Conservation (phyloP, 768 basidiomycete genomes). For the Coprinopsis sp. region DNA sequence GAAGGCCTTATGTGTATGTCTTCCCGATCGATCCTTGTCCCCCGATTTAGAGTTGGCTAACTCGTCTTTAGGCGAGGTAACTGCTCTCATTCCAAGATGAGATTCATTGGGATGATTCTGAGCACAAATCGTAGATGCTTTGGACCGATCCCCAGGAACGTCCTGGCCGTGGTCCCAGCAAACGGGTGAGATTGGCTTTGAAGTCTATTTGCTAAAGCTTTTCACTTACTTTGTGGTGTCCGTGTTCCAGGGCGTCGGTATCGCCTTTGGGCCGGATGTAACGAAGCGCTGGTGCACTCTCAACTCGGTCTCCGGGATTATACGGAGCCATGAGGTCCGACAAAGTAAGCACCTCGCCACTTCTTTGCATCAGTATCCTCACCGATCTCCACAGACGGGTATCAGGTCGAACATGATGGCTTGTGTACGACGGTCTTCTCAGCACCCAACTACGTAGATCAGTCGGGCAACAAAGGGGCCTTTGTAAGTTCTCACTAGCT, state of each 20-base stretch:
- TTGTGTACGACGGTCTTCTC: constrained; percentile 96
- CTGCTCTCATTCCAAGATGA: no score
- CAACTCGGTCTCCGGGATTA: constrained; percentile 82
- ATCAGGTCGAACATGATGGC: constrained; percentile 92
- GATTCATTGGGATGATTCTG: constrained; percentile 7
- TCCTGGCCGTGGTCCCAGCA: constrained; percentile 91
- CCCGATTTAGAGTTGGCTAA: constrained; percentile 9
- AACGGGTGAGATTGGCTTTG: constrained; percentile 58
- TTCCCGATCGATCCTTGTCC: constrained; percentile 7
- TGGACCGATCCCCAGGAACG: constrained; percentile 95
- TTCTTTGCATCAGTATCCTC: neutral
- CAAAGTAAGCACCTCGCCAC: constrained; percentile 52
- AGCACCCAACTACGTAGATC: constrained; percentile 94
- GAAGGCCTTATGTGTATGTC: constrained; percentile 92
- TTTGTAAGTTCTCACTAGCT: constrained; percentile 52
- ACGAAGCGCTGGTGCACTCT: constrained; percentile 84
- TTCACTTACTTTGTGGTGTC: constrained; percentile 13
- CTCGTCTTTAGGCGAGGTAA: constrained; percentile 55
- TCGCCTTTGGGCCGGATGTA: constrained; percentile 93
- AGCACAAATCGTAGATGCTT: constrained; percentile 49
- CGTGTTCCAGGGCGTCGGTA: constrained; percentile 75
- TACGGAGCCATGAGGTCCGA: constrained; percentile 96
- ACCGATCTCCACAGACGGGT: constrained; percentile 58
- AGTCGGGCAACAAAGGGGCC: constrained; percentile 87
- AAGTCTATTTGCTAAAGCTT: constrained; percentile 1